Percentiles rank a stretch among this genome's conserved stretches.
Evolutionary conservation across 192 early-diverging fungal species (phyloP).

Genomic region (Umbelopsis sp.): DNA sequence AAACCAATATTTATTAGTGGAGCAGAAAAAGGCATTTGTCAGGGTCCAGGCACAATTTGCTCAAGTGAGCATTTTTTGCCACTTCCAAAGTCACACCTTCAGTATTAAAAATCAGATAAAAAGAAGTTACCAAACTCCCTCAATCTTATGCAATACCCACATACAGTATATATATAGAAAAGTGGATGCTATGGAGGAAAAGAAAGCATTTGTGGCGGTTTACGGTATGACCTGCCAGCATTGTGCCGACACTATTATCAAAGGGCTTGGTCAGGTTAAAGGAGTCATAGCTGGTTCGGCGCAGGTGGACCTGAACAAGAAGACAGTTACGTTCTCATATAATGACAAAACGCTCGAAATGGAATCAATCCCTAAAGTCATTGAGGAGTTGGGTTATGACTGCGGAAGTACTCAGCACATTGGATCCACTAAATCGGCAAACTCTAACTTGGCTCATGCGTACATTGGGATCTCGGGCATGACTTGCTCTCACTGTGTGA

Average conservation of each 20-base stretch:
- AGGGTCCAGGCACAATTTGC: background rate
- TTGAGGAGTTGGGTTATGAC: constrained; percentile 82
- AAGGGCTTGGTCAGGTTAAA: constrained; percentile 46
- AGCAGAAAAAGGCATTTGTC: background rate
- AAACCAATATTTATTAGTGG: background rate
- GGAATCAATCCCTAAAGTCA: constrained; percentile 48
- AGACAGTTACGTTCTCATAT: constrained; percentile 59
- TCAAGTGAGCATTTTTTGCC: constrained; percentile 1
- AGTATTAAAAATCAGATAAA: constrained; percentile 14
- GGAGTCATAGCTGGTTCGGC: constrained; percentile 60
- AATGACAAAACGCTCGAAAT: constrained; percentile 34
- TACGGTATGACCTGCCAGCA: constrained; percentile 87
- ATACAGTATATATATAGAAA: background rate
- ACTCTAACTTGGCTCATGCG: background rate
- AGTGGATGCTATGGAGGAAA: background rate
- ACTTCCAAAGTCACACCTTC: background rate
- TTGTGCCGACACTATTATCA: constrained; percentile 76
- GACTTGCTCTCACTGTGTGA: constrained; percentile 83
- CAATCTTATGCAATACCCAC: background rate
- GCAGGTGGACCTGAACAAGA: constrained; percentile 69
- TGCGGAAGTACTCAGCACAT: constrained; percentile 28
- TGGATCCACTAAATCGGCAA: background rate
- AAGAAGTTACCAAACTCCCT: background rate
- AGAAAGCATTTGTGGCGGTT: constrained; percentile 56
- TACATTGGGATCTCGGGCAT: constrained; percentile 57